A percentile compares a stretch with the other conserved stretches of the same genome.
phyloP scores from a whole-genome alignment of 345 rosid species.

The Bruguiera gymnorhiza region DNA sequence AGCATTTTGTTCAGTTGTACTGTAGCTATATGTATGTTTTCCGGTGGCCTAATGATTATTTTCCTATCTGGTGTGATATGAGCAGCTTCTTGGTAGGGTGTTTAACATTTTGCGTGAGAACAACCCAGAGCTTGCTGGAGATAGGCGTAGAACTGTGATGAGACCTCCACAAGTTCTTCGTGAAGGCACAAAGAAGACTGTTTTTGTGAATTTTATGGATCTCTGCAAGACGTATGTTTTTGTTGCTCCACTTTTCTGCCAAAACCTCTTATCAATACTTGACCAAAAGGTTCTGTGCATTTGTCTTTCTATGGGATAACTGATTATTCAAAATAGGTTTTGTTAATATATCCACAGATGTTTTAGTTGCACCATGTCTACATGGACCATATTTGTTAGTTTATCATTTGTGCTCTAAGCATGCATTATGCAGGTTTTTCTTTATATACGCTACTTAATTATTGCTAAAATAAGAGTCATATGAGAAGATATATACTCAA shows the following conservation, averaged over 20 bases:
- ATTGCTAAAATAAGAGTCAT: no score
- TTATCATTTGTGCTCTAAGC: no score
- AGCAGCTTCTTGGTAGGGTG: conserved; percentile 88
- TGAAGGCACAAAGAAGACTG: conserved; percentile 98
- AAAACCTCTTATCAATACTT: background rate
- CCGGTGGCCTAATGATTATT: background rate
- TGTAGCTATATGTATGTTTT: background rate
- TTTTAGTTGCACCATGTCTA: no score
- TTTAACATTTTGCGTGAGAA: conserved; percentile 88
- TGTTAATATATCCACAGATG: no score
- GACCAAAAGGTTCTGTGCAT: no score
- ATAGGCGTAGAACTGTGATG: conserved; percentile 96
- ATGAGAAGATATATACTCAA: no score
- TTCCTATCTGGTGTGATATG: conserved; percentile 4
- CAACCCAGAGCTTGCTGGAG: conserved; percentile 94
- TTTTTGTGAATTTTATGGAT: conserved; percentile 92
- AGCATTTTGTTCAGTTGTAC: no score
- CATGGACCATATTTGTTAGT: no score
- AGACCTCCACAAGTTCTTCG: conserved; percentile 98
- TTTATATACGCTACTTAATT: no score
- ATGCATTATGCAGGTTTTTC: no score
- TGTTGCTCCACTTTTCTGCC: background rate
- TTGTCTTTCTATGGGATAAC: no score
- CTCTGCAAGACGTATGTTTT: conserved; percentile 77
- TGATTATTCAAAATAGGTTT: no score